These are phyloP conservation scores for Teratosphaeria pseudoeucalypti DNA, from an alignment of 2,329 filamentous ascomycete species.

Conservation along the genomic window DNA sequence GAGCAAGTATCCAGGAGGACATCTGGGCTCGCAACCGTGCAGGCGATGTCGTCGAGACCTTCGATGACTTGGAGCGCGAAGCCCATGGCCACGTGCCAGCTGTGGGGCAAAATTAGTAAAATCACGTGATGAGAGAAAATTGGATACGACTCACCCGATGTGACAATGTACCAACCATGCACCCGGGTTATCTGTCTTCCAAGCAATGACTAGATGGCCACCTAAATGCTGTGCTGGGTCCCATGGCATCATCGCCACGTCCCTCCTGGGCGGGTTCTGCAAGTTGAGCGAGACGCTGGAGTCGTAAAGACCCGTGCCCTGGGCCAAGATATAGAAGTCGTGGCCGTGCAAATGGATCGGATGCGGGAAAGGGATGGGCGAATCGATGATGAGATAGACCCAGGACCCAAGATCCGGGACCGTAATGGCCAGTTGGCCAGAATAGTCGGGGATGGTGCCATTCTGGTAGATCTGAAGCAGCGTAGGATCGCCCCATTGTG, in stretches of 20 bases:
- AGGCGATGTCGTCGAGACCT: conserved; percentile 23
- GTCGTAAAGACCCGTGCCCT: conserved; percentile 19
- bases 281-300: conserved; percentile 23
- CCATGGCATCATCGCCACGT: conserved; percentile 37
- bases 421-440: conserved; percentile 28
- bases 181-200: conserved; percentile 44
- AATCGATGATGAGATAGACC: conserved; percentile 37
- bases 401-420: conserved; percentile 26
- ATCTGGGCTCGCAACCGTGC: conserved; percentile 18
- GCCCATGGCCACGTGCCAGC: conserved; percentile 53
- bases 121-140: not conserved
- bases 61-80: conserved; percentile 47
- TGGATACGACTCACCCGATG: conserved; percentile 43
- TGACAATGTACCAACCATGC: conserved; percentile 40
- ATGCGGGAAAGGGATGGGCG: conserved; percentile 27
- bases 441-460: conserved; percentile 25
- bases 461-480: conserved; percentile 25
- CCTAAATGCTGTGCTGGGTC: conserved; percentile 2
- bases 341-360: conserved; percentile 30
- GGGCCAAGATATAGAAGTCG: conserved; percentile 26
- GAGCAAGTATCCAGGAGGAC: conserved; percentile 25
- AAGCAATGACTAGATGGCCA: conserved; percentile 42
- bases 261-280: conserved; percentile 38
- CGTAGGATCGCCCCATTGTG: conserved; percentile 30
- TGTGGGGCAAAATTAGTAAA: not conserved